phyloP scores from a whole-genome alignment of 2,329 filamentous ascomycete genomes.

The Reticulascus tulasneorum region DNA sequence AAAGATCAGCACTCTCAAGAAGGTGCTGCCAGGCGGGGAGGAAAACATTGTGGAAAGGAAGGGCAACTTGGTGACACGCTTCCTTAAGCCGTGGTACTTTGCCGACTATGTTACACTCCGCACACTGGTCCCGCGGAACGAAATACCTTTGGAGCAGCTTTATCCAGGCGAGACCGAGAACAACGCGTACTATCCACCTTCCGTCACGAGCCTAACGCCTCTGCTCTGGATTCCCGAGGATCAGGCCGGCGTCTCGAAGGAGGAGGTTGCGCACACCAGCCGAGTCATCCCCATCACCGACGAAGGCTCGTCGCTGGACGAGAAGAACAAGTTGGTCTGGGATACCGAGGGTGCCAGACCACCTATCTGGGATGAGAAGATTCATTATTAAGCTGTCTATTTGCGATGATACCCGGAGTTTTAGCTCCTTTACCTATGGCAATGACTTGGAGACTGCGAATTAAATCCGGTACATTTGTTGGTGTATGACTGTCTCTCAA shows the following conservation, averaged over 20 bases:
- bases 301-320: conserved; percentile 66
- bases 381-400: conserved; percentile 40
- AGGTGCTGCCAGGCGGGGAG: conserved; percentile 13
- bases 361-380: conserved; percentile 41
- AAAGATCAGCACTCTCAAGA: conserved; percentile 14
- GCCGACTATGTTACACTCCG: conserved; percentile 69
- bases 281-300: conserved; percentile 77
- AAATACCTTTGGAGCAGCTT: conserved; percentile 41
- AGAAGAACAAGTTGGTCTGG: conserved; percentile 51
- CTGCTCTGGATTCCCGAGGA: conserved; percentile 85
- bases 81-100: conserved; percentile 75
- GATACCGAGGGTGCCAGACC: conserved; percentile 37
- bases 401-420: too few species aligned
- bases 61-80: conserved; percentile 60
- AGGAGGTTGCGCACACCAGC: conserved; percentile 71
- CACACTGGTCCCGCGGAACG: conserved; percentile 59
- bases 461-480: too few species aligned
- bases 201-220: conserved; percentile 58
- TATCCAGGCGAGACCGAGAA: conserved; percentile 60
- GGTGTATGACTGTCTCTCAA: too few species aligned
- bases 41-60: conserved; percentile 28
- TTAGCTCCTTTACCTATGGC: neutral
- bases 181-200: conserved; percentile 71
- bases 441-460: too few species aligned
- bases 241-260: conserved; percentile 65